These are phyloP conservation scores for Plantago coronopus DNA, from an alignment of 305 asterid species.

Conservation along the genomic window DNA sequence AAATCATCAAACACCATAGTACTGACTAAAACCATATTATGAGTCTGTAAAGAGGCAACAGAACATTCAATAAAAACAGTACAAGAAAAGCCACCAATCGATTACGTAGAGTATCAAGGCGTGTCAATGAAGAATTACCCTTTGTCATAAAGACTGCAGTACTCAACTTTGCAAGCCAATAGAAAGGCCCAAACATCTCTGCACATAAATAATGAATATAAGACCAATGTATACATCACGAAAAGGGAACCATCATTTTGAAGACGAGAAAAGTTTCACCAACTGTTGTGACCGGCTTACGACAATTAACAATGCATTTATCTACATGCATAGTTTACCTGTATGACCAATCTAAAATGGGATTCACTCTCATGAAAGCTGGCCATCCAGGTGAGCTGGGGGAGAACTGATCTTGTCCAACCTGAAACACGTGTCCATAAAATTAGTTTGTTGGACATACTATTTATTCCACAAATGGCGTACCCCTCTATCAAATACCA, in stretches of 20 bases:
- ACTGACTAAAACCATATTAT: background rate
- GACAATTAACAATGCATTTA: slow-evolving; percentile 12
- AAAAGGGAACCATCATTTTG: background rate
- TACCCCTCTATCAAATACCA: background rate
- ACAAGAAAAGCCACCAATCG: background rate
- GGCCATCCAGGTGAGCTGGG: slow-evolving; percentile 99
- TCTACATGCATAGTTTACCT: slow-evolving; percentile 35
- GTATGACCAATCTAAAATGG: slow-evolving; percentile 97
- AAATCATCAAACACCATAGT: background rate
- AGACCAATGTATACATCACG: background rate
- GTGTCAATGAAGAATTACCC: slow-evolving; percentile 48
- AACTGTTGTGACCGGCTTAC: no score
- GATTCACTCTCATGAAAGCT: slow-evolving; percentile 97
- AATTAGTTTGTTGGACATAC: background rate
- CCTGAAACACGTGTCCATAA: slow-evolving; percentile 38
- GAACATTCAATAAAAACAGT: background rate
- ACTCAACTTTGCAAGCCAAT: slow-evolving; percentile 75
- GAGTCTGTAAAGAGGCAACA: background rate
- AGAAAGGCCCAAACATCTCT: slow-evolving; percentile 96
- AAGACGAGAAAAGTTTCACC: background rate
- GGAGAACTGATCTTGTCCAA: slow-evolving; percentile 92
- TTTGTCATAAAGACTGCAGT: slow-evolving; percentile 87
- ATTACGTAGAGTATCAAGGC: background rate
- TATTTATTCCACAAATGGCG: background rate
- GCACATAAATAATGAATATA: slow-evolving; percentile 29